Conservation (phyloP, 2,329 filamentous ascomycete genomes). For the Gyromitra esculenta region DNA sequence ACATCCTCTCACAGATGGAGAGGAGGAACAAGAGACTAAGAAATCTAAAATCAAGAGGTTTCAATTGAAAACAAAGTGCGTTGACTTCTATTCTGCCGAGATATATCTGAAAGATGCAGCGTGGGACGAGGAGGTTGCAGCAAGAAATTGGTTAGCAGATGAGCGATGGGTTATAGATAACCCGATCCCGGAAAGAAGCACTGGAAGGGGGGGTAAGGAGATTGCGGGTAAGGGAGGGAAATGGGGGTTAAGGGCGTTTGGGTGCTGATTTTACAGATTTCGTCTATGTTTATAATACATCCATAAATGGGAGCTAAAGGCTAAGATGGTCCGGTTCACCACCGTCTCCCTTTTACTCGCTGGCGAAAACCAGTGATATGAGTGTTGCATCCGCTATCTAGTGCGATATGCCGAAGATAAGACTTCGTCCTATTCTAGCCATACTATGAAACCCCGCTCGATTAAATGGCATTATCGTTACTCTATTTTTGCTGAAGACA, state of each 20-base stretch:
- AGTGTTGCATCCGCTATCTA: not conserved
- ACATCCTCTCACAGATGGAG: slow-evolving; percentile 41
- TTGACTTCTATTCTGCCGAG: slow-evolving; percentile 53
- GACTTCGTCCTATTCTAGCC: not conserved
- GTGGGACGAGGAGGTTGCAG: slow-evolving; percentile 54
- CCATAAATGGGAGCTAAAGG: not conserved
- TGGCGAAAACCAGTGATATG: not conserved
- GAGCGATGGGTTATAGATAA: slow-evolving; percentile 58
- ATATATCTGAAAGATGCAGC: slow-evolving; percentile 52
- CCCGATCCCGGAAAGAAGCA: slow-evolving; percentile 58
- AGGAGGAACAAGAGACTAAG: slow-evolving; percentile 43
- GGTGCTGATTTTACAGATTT: slow-evolving; percentile 31
- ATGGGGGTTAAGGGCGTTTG: slow-evolving; percentile 43
- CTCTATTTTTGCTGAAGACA: slow-evolving; percentile 7
- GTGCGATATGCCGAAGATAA: not conserved
- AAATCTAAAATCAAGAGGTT: slow-evolving; percentile 53
- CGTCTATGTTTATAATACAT: not conserved
- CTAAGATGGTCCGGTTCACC: not conserved
- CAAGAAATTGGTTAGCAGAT: slow-evolving; percentile 52
- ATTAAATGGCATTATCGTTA: not conserved
- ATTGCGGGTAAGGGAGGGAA: slow-evolving; percentile 27
- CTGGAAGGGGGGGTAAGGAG: slow-evolving; percentile 59
- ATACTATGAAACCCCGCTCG: slow-evolving; percentile 15
- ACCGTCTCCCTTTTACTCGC: not conserved
- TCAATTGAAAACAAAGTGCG: slow-evolving; percentile 56